phyloP scores from a whole-genome alignment of 805 yeast genomes.

The Wickerhamomyces rabaulensis region DNA sequence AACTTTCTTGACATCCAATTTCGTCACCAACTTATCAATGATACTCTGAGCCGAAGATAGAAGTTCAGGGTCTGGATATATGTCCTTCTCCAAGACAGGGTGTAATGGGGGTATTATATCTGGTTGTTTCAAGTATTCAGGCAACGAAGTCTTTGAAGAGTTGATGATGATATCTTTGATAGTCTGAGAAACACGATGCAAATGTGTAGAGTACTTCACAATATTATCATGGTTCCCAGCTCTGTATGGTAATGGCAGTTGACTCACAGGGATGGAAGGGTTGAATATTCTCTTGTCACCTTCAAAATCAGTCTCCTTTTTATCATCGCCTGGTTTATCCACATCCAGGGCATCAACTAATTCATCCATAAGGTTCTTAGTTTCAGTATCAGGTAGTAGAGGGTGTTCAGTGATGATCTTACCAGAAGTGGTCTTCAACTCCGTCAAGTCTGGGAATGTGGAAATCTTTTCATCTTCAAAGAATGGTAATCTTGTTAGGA shows the following conservation, averaged over 20 bases:
- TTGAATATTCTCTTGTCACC: conserved; percentile 15
- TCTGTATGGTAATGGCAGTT: conserved; percentile 9
- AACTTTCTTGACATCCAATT: conserved; percentile 19
- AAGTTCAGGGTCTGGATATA: conserved; percentile 12
- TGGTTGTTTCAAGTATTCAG: conserved; percentile 10
- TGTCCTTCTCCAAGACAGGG: conserved; percentile 14
- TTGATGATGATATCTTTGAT: conserved; percentile 13
- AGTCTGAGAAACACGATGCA: conserved; percentile 19
- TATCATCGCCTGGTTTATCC: conserved; percentile 18
- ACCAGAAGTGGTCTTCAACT: conserved; percentile 29
- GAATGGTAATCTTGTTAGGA: conserved; percentile 58
- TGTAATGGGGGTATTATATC: conserved; percentile 26
- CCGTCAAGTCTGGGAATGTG: conserved; percentile 37
- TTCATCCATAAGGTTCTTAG: conserved; percentile 37
- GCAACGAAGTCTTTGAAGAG: conserved; percentile 4
- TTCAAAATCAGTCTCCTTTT: conserved; percentile 20
- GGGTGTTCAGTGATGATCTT: conserved; percentile 20
- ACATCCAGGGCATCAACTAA: conserved; percentile 41
- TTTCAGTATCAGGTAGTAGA: conserved; percentile 32
- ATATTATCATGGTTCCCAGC: conserved; percentile 19
- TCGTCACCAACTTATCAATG: conserved; percentile 7
- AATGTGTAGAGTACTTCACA: conserved; percentile 19
- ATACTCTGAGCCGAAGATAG: conserved; percentile 8
- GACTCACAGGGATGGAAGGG: conserved; percentile 11
- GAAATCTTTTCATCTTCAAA: conserved; percentile 70